These are phyloP conservation scores for Talaromyces albobiverticillius DNA, from an alignment of 2,329 filamentous ascomycete genomes.

Conservation along the genomic window DNA sequence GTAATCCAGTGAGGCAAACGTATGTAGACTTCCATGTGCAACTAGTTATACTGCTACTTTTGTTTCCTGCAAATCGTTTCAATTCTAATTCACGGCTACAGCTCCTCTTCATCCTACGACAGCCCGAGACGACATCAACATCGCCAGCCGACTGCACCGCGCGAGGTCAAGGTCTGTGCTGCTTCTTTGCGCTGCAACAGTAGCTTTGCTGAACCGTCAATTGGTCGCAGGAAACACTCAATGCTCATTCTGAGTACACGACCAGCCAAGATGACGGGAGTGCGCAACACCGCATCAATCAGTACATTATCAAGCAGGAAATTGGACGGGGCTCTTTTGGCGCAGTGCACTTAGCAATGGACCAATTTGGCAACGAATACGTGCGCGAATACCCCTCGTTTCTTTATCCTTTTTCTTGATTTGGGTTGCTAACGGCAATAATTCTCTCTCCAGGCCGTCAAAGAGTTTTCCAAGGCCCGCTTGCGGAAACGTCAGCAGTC, in stretches of 20 bases:
- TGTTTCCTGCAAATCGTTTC: not conserved
- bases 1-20: conserved; percentile 25
- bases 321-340: conserved; percentile 97
- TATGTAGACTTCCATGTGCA: conserved; percentile 17
- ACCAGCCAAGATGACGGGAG: conserved; percentile 80
- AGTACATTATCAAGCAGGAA: conserved; percentile 90
- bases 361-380: conserved; percentile 91
- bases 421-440: not conserved
- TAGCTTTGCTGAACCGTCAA: conserved; percentile 16
- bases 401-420: not conserved
- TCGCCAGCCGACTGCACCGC: conserved; percentile 58
- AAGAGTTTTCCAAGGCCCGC: conserved; percentile 93
- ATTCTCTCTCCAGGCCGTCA: conserved; percentile 73
- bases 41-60: not conserved
- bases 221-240: conserved; percentile 72
- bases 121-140: conserved; percentile 65
- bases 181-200: conserved; percentile 8
- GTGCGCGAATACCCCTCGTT: conserved; percentile 46
- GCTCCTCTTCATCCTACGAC: conserved; percentile 58
- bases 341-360: conserved; percentile 82
- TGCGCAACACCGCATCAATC: conserved; percentile 84
- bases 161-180: conserved; percentile 58
- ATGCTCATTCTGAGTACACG: conserved; percentile 82
- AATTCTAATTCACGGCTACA: conserved; percentile 24
- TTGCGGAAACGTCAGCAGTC: conserved; percentile 88